Percentiles rank a stretch among this genome's conserved stretches.
phyloP scores from a whole-genome alignment of 768 basidiomycete species.

The Pleurotus giganteus region DNA sequence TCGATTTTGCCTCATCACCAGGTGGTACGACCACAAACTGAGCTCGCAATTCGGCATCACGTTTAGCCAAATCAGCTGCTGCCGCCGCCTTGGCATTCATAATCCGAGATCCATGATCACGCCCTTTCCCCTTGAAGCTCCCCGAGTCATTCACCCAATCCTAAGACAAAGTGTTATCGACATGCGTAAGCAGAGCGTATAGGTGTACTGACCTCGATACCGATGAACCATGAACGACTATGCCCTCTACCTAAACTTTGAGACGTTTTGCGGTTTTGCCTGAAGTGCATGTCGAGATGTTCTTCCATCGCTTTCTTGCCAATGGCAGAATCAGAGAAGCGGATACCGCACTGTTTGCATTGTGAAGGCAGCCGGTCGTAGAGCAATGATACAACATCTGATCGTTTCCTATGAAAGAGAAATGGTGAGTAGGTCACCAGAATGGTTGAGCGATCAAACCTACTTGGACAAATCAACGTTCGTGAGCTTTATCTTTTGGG shows the following conservation, averaged over 20 bases:
- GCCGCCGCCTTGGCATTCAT: conserved; percentile 55
- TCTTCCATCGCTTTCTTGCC: conserved; percentile 81
- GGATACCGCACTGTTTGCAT: conserved; percentile 92
- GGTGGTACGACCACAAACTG: conserved; percentile 88
- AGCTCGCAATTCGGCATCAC: conserved; percentile 71
- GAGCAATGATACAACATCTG: conserved; percentile 61
- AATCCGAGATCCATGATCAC: conserved; percentile 49
- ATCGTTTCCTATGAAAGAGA: conserved; percentile 44
- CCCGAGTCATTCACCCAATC: conserved; percentile 82
- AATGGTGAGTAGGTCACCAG: conserved; percentile 5
- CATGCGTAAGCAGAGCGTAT: neutral
- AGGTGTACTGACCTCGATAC: conserved; percentile 63
- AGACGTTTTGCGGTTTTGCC: conserved; percentile 82
- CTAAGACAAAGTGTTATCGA: conserved; percentile 37
- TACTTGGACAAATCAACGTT: conserved; percentile 75
- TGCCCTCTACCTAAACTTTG: conserved; percentile 82
- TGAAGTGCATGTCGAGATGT: conserved; percentile 96
- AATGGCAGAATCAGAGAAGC: conserved; percentile 69
- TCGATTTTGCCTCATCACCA: conserved; percentile 78
- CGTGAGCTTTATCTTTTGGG: conserved; percentile 58
- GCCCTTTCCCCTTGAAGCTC: conserved; percentile 69
- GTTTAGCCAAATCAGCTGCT: conserved; percentile 65
- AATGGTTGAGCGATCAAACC: conserved; percentile 17
- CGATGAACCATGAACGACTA: conserved; percentile 87
- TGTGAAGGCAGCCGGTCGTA: conserved; percentile 75